These are phyloP conservation scores for Trametes gibbosa DNA, from an alignment of 768 basidiomycete genomes.

Conservation along the genomic window DNA sequence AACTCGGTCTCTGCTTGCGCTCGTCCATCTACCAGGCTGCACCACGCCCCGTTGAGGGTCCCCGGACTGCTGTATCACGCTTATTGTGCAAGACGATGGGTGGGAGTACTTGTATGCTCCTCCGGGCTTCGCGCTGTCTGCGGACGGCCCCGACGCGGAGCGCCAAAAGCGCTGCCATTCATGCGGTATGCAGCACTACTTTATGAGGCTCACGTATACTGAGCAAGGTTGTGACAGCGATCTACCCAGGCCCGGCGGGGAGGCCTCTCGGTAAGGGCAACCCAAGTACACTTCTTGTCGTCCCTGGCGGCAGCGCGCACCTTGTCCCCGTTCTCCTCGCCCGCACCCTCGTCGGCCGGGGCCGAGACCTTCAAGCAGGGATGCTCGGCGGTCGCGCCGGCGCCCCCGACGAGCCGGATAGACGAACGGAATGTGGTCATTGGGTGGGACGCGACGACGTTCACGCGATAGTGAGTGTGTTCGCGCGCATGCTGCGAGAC, in stretches of 20 bases:
- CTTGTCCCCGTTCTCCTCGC: background rate
- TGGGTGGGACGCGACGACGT: slow-evolving; percentile 68
- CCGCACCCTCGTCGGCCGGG: too few relatives aligned
- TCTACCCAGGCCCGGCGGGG: too few relatives aligned
- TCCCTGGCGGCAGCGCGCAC: background rate
- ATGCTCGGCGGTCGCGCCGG: background rate
- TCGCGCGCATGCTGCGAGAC: too few relatives aligned
- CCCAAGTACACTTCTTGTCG: background rate
- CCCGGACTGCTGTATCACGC: background rate
- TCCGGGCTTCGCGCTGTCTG: background rate
- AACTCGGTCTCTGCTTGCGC: background rate
- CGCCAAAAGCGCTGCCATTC: background rate
- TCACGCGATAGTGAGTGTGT: slow-evolving; percentile 72
- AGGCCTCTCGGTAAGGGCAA: background rate
- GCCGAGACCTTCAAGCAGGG: background rate
- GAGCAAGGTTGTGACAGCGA: background rate
- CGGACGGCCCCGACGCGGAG: too few relatives aligned
- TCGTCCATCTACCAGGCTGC: background rate
- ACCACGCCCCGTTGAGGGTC: background rate
- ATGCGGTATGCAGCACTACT: too few relatives aligned
- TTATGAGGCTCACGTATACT: background rate
- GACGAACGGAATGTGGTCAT: slow-evolving; percentile 63
- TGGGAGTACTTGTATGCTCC: background rate
- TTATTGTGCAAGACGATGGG: background rate
- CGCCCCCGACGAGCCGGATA: slow-evolving; percentile 37